These are phyloP conservation scores for Podochytrium sp. DNA, from an alignment of 192 early-diverging fungal genomes.

Conservation along the genomic window DNA sequence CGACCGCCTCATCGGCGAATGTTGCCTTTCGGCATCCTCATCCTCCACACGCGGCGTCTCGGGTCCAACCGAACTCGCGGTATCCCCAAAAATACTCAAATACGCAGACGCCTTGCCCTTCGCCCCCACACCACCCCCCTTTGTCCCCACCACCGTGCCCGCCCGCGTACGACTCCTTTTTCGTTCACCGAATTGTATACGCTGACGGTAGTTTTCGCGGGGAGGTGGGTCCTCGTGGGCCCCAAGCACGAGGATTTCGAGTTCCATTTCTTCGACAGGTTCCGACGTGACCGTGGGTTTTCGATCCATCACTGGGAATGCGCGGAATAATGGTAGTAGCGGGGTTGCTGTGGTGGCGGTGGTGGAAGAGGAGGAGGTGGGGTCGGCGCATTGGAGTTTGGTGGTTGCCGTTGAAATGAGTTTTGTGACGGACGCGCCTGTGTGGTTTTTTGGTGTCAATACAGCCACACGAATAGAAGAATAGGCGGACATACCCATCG, in stretches of 20 bases:
- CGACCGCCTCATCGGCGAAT: no score
- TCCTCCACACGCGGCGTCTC: neutral
- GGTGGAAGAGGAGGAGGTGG: neutral
- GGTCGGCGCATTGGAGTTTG: neutral
- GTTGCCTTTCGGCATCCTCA: no score
- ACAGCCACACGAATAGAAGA: no score
- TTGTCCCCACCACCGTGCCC: no score
- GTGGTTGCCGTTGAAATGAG: neutral
- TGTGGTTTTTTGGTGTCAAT: no score
- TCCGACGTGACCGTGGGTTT: neutral
- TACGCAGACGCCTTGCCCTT: no score
- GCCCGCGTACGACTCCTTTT: no score
- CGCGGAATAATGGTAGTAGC: neutral
- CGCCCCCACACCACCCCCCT: no score
- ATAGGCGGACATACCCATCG: no score
- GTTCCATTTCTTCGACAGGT: constrained; percentile 7
- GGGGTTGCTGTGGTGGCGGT: neutral
- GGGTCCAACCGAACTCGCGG: neutral
- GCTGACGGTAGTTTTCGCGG: neutral
- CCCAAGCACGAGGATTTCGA: constrained; percentile 12
- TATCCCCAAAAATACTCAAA: neutral
- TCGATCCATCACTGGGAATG: neutral
- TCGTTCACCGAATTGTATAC: no score
- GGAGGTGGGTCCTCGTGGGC: neutral
- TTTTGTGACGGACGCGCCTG: neutral